These are phyloP conservation scores for Saccharum spontaneum DNA, from an alignment of 176 grass and related monocot genomes.

Conservation along the genomic window DNA sequence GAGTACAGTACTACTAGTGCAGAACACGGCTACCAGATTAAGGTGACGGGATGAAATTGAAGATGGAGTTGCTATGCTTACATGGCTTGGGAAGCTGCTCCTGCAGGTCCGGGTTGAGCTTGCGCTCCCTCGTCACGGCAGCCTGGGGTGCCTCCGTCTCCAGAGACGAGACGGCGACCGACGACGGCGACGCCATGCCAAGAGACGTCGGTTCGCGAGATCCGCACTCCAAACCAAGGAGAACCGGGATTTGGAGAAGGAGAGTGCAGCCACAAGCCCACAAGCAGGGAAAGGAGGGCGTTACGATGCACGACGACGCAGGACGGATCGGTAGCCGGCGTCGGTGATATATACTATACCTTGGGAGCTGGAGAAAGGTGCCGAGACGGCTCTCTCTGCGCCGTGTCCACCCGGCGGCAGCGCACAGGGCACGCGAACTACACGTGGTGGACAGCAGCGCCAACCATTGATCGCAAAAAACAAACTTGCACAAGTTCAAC, in stretches of 20 bases:
- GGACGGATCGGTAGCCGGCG: too few species aligned
- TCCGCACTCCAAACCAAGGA: background rate
- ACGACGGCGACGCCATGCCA: background rate
- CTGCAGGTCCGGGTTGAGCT: background rate
- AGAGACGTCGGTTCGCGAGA: background rate
- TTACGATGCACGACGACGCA: too few species aligned
- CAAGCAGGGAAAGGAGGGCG: too few species aligned
- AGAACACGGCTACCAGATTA: background rate
- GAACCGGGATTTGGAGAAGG: background rate
- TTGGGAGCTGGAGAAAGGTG: background rate
- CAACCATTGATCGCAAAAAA: background rate
- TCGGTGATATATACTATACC: too few species aligned
- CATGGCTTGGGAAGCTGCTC: constrained; percentile 14
- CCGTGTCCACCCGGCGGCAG: background rate
- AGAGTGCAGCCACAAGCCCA: too few species aligned
- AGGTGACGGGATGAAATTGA: background rate
- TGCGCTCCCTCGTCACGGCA: constrained; percentile 47
- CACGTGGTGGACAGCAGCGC: background rate
- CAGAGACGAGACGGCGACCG: constrained; percentile 21
- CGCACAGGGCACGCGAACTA: background rate
- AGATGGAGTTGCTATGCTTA: too few species aligned
- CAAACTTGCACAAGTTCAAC: background rate
- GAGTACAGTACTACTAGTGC: too few species aligned
- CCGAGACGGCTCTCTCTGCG: background rate
- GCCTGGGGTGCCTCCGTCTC: constrained; percentile 49